These are phyloP conservation scores for Trichoderma koningiopsis DNA, from an alignment of 2,329 filamentous ascomycete species.

Conservation along the genomic window DNA sequence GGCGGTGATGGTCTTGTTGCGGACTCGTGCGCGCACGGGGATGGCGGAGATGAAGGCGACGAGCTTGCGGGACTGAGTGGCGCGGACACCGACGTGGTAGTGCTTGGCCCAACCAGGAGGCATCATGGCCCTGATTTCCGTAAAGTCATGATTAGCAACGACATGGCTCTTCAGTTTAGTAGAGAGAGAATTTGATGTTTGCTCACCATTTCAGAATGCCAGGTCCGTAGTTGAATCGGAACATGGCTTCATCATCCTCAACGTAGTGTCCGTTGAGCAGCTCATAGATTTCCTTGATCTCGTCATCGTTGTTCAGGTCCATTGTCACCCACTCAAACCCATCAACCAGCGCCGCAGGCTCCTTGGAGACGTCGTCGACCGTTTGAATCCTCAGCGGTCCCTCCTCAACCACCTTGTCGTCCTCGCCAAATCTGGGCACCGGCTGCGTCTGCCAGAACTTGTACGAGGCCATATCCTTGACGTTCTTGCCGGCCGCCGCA, in stretches of 20 bases:
- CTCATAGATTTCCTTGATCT: constrained; percentile 89
- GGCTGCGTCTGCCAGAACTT: constrained; percentile 99
- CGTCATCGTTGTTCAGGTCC: constrained; percentile 75
- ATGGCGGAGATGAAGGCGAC: constrained; percentile 96
- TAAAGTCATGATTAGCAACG: background rate
- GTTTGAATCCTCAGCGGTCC: constrained; percentile 83
- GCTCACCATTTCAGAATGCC: constrained; percentile 84
- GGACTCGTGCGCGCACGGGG: constrained; percentile 79
- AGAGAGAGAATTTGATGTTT: background rate
- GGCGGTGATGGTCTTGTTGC: constrained; percentile 71
- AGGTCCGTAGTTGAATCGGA: constrained; percentile 93
- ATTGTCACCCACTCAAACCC: constrained; percentile 95
- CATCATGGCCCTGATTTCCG: constrained; percentile 75
- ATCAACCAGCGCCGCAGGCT: constrained; percentile 72
- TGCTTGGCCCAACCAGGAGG: constrained; percentile 90
- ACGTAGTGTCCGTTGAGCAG: constrained; percentile 93
- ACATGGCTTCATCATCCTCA: constrained; percentile 95
- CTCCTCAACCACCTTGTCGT: constrained; percentile 62
- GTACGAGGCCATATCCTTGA: constrained; percentile 94
- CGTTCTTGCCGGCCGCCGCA: constrained; percentile 80
- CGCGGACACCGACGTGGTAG: constrained; percentile 94
- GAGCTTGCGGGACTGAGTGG: constrained; percentile 78
- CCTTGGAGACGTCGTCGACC: constrained; percentile 75
- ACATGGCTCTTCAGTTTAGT: background rate
- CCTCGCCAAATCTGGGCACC: constrained; percentile 77